Evolutionary conservation across 2,329 filamentous ascomycete species (phyloP).

Genomic region (Penicillium sp.): DNA sequence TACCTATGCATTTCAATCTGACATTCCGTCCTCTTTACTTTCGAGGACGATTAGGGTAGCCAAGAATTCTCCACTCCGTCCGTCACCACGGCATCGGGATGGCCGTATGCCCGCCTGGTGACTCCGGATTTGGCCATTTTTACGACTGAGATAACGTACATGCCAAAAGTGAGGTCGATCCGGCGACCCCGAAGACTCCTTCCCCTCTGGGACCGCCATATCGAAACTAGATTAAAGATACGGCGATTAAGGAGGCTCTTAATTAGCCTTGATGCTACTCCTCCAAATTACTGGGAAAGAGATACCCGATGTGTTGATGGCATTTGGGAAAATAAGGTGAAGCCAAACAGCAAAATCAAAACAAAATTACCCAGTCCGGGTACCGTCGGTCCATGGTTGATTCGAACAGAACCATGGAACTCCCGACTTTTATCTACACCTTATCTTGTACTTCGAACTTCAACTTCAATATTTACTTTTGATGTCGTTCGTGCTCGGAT

Average conservation of each 20-base stretch:
- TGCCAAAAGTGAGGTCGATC: neutral
- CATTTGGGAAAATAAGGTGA: neutral
- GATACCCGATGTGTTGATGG: neutral
- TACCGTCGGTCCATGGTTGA: neutral
- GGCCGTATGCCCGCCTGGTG: neutral
- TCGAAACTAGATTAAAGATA: neutral
- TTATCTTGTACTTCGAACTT: neutral
- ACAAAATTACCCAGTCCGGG: neutral
- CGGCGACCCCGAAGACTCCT: constrained; percentile 11
- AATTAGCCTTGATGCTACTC: neutral
- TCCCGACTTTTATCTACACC: neutral
- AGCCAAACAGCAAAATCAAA: neutral
- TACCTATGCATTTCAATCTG: neutral
- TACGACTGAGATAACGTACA: neutral
- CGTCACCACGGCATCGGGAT: constrained; percentile 11
- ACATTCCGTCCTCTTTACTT: neutral
- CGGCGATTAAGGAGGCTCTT: neutral
- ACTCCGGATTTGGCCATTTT: neutral
- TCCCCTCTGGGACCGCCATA: constrained; percentile 2
- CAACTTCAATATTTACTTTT: neutral
- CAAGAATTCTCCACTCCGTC: constrained; percentile 4
- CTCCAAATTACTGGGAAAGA: neutral
- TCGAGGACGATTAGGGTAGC: constrained; percentile 7
- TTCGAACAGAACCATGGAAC: neutral
- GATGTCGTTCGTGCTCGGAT: neutral